These are phyloP conservation scores for Candida taoyuanica DNA, from an alignment of 805 yeast species.

Conservation along the genomic window DNA sequence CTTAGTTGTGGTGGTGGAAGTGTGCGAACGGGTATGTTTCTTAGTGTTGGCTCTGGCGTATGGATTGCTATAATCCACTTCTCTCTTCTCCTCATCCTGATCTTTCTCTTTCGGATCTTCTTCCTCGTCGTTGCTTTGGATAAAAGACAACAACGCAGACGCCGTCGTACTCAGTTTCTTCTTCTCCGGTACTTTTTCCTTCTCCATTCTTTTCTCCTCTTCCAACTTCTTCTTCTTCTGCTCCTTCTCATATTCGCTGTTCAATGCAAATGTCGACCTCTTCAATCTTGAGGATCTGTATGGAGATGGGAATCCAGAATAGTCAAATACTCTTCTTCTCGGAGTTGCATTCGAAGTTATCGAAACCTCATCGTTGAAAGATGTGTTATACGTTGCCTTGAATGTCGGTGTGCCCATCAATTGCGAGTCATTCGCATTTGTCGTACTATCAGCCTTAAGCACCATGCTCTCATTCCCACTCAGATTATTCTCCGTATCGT, in stretches of 20 bases:
- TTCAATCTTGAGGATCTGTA: conserved; percentile 31
- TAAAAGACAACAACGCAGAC: conserved; percentile 41
- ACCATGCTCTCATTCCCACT: conserved; percentile 12
- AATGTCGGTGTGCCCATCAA: conserved; percentile 29
- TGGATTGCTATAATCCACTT: conserved; percentile 36
- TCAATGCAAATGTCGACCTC: conserved; percentile 12
- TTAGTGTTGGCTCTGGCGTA: conserved; percentile 25
- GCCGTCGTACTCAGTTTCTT: conserved; percentile 44
- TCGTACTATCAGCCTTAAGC: conserved; percentile 5
- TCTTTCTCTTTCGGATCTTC: conserved; percentile 6
- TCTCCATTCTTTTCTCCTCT: conserved; percentile 1
- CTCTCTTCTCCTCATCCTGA: conserved; percentile 5
- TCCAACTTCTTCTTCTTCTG: conserved; percentile 4
- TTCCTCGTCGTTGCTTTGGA: conserved; percentile 29
- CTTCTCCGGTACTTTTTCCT: conserved; percentile 4
- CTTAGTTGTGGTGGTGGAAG: conserved; percentile 6
- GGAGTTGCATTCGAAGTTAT: conserved; percentile 23
- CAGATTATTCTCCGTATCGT: background rate
- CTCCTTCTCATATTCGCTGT: conserved; percentile 6
- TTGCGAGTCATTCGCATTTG: conserved; percentile 2
- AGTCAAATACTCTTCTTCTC: conserved; percentile 32
- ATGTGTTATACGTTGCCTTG: conserved; percentile 30
- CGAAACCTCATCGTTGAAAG: conserved; percentile 2
- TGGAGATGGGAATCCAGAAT: conserved; percentile 35
- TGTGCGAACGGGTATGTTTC: background rate